These are phyloP conservation scores for Skeletonema marinoi DNA, from an alignment of 108 stramenopile genomes.

Conservation along the genomic window DNA sequence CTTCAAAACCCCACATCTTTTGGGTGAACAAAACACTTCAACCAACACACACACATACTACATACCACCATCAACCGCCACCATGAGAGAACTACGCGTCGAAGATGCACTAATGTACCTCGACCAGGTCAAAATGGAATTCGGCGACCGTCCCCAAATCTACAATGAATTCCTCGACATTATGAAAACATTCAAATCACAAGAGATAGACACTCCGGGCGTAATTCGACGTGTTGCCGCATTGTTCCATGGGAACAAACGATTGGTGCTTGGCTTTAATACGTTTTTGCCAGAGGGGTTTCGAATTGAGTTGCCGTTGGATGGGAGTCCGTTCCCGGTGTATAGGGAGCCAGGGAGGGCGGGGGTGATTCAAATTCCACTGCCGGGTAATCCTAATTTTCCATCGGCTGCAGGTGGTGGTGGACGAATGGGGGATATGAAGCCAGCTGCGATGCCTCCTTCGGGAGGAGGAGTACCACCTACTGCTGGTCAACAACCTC, in stretches of 20 bases:
- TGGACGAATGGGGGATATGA: neutral
- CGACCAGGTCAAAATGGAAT: slow-evolving; percentile 98
- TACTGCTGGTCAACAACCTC: neutral
- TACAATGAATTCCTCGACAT: slow-evolving; percentile 99
- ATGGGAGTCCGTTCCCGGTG: slow-evolving; percentile 80
- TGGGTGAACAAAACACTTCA: neutral
- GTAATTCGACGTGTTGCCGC: slow-evolving; percentile 95
- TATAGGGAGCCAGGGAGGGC: slow-evolving; percentile 80
- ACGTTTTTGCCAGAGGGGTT: slow-evolving; percentile 99
- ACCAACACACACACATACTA: neutral
- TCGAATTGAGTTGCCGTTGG: slow-evolving; percentile 90
- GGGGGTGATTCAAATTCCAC: slow-evolving; percentile 59
- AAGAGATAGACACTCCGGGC: slow-evolving; percentile 97
- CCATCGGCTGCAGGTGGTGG: slow-evolving; percentile 8
- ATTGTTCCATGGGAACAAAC: slow-evolving; percentile 96
- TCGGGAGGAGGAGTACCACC: slow-evolving; percentile 21
- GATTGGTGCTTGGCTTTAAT: slow-evolving; percentile 97
- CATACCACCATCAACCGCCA: neutral
- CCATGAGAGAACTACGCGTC: slow-evolving; percentile 91
- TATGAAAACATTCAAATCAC: slow-evolving; percentile 97
- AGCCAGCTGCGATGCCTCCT: slow-evolving; percentile 15
- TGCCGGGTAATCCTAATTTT: slow-evolving; percentile 20
- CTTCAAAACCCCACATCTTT: too few species aligned
- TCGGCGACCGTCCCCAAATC: slow-evolving; percentile 97
- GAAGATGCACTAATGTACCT: slow-evolving; percentile 99